Evolutionary conservation across 1,284 basidiomycete species (phyloP).

Genomic region (Ustilago sp.): DNA sequence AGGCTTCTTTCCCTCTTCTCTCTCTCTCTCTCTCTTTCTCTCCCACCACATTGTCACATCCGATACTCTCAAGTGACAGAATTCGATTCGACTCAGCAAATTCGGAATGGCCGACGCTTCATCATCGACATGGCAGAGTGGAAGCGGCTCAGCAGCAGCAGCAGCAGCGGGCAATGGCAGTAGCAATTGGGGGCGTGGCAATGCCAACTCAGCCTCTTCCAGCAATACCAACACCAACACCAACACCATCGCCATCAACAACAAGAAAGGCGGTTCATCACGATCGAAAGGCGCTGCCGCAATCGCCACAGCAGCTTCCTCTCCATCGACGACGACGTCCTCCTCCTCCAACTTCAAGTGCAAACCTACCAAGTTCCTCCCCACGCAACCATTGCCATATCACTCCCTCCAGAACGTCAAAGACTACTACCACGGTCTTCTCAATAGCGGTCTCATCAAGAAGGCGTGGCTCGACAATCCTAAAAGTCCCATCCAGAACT

Average conservation of each 20-base stretch:
- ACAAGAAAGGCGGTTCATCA: constrained; percentile 19
- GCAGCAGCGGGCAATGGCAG: constrained; percentile 1
- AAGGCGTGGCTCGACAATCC: constrained; percentile 60
- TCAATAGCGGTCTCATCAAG: constrained; percentile 51
- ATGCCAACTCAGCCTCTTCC: constrained; percentile 14
- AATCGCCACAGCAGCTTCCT: constrained; percentile 1
- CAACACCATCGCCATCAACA: neutral
- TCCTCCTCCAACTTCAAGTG: constrained; percentile 34
- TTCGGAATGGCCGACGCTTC: constrained; percentile 33
- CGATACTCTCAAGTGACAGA: neutral
- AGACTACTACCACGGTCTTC: constrained; percentile 48
- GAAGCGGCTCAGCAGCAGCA: constrained; percentile 28
- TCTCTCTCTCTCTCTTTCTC: neutral
- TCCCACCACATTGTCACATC: constrained; percentile 2
- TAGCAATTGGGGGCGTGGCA: constrained; percentile 34
- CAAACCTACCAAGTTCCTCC: constrained; percentile 47
- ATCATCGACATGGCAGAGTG: constrained; percentile 38
- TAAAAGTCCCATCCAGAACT: constrained; percentile 59
- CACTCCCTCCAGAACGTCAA: constrained; percentile 45
- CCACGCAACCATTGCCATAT: constrained; percentile 43
- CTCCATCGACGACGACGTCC: constrained; percentile 10
- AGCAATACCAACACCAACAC: neutral
- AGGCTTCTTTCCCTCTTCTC: neutral
- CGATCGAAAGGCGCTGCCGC: constrained; percentile 16
- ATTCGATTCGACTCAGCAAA: constrained; percentile 1